Base-by-base conservation (phyloP, 768 basidiomycete species). In the Rubroboletus pulcherrimus region DNA sequence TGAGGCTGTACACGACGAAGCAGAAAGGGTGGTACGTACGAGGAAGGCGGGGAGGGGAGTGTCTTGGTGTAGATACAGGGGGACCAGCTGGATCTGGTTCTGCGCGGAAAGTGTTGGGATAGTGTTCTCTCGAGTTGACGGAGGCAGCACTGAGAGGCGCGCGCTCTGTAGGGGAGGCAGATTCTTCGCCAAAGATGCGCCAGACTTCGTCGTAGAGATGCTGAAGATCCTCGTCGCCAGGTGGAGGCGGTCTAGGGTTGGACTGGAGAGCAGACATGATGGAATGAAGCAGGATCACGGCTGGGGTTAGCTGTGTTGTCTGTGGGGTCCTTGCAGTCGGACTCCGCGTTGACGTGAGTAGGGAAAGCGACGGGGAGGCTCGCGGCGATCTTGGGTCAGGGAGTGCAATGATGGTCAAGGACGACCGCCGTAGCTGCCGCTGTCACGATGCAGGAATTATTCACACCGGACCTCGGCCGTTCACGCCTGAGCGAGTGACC, bases 171-270 rank as follows among this genome's bases (percentile, higher is more conserved):
- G 72, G 69, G 0, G 78, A 70, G 5, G 59, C 0, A 4, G 70
- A 34, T 62, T 80, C 78, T 49, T 86, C 83, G 31, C 77, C 71
- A 62, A 87, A 90, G 30, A 81, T 81, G 43, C 81, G 81, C 75
- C 85, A 85, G 21, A 90, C 87, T 68, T 88, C 85, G 59, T 89
- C 81, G 70, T 89, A 91, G 42, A 91, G 79, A 54, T 79, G 77
- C 61, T 88, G 85, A 5, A 90, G 78, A 65, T 89, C 87, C 63
- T 84, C 83, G 58, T 89, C 88, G 38, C 81, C 80, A 4, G 85
- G 81, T 7, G 75, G 74, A 15, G 71, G 70, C 30, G 70, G 66
- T 58, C 64, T 75, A 57, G 64, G 56, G 58, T 71, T 67, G 40
- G 72, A 55, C 21, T 73, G 71, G 49, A 69, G 65, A 24, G 72